Base-by-base conservation (phyloP, 2,329 filamentous ascomycete species). In the Hypoxylon sp. region DNA sequence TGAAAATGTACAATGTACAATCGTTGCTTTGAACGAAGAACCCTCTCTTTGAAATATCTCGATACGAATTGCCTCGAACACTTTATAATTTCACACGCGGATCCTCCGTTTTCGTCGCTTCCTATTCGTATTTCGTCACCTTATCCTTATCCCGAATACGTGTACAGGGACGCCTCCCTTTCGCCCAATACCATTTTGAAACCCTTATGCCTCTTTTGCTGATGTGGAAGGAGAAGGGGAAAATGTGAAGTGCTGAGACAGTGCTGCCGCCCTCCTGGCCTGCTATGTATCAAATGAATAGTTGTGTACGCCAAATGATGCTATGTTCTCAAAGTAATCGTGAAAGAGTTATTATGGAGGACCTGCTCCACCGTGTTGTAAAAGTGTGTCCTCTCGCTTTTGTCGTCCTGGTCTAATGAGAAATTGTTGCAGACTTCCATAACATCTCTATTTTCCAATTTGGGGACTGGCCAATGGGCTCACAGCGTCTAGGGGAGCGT, bases 401-500 rank as follows among this genome's bases (percentile, higher is more conserved):
- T 51, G 36, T 28, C 36, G 55, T 34, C 36, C 64, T 60, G n/a
- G 50, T 65, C 60, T 63, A 68, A 56, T 41, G 60, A 41, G 46
- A 23, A 69, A 46, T 41, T 34, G 41, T 58, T n/a, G 56, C 36
- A 56, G 45, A 49, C 28, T 45, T 55, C n/a, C 46, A 36, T 32
- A 28, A 21, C 6, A 49, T 43, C 28, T 55, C 38, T 67, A 72
- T 51, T 65, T 50, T 38, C 53, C 41, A 43, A 72, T 50, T 32
- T 69, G 55, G 3, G 83, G 82, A 58, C 83, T 86, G n/a, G 76
- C 74, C 19, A 81, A 68, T 1, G 87, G 86, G 71, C 86, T 72
- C 60, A 94, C 87, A 11, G 87, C 88, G 78, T 97, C 93, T 48
- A 98, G 81, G 1, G 94, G 93, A 23, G 93, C 95, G 4, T 93